A percentile compares a stretch with the other conserved stretches of the same genome.
These are phyloP conservation scores for Lactuca saligna DNA, from an alignment of 129 eudicot species.

Conservation along the genomic window DNA sequence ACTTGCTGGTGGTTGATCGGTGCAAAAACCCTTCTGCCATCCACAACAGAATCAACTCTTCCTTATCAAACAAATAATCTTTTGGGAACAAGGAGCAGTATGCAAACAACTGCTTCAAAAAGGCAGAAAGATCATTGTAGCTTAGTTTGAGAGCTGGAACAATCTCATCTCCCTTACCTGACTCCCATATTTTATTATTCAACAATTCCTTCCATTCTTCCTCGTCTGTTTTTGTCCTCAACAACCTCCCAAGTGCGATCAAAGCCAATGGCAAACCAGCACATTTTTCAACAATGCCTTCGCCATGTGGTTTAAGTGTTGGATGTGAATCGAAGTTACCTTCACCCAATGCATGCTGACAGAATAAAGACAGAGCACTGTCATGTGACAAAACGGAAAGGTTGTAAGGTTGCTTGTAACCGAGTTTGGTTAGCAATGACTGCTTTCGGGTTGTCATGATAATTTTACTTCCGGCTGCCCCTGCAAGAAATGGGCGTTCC, in stretches of 20 bases:
- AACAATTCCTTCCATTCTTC: too few relatives aligned
- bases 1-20: constrained; percentile 1
- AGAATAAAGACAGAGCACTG: too few relatives aligned
- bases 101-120: background rate
- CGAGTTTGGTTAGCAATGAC: too few relatives aligned
- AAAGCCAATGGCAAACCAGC: background rate
- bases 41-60: constrained; percentile 20
- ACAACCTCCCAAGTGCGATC: too few relatives aligned
- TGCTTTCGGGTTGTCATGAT: too few relatives aligned
- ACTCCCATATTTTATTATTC: too few relatives aligned
- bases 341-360: background rate
- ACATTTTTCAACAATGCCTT: background rate
- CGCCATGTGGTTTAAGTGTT: background rate
- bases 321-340: background rate
- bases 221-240: too few relatives aligned
- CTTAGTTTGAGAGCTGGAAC: background rate
- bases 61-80: background rate
- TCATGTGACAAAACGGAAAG: too few relatives aligned
- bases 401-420: too few relatives aligned
- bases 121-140: background rate
- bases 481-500: background rate
- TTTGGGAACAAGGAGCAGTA: background rate
- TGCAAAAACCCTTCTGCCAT: constrained; percentile 42
- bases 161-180: background rate
- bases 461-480: too few relatives aligned